A percentile compares a stretch with the other conserved stretches of the same genome.
These are phyloP conservation scores for Termitomyces sp. DNA, from an alignment of 768 basidiomycete genomes.

Conservation along the genomic window DNA sequence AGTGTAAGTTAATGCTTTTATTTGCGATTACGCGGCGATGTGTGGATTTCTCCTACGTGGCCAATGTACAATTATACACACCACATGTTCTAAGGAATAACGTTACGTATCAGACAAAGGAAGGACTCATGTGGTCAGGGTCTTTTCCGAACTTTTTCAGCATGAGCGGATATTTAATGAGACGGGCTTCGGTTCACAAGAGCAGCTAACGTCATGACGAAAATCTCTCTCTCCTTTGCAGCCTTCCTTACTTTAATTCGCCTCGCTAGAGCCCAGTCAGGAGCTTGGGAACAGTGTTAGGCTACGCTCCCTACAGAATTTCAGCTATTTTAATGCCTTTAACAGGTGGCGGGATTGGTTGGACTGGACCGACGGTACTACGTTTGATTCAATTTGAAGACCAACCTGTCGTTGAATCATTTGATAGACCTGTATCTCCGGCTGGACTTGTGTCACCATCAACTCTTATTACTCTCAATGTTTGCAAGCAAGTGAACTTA, in stretches of 20 bases:
- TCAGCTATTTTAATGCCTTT: neutral
- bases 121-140: conserved; percentile 4
- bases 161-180: conserved; percentile 2
- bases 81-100: neutral
- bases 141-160: conserved; percentile 13
- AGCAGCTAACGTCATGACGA: conserved; percentile 9
- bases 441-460: conserved; percentile 29
- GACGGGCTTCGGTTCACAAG: neutral
- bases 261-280: conserved; percentile 19
- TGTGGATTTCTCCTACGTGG: neutral
- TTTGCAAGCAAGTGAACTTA: conserved; percentile 19
- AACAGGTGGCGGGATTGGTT: conserved; percentile 20
- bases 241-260: conserved; percentile 20
- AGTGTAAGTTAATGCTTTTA: neutral
- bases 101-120: no score
- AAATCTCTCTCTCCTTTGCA: conserved; percentile 19
- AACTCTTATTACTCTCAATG: conserved; percentile 43
- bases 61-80: neutral
- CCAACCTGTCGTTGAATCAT: neutral
- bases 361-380: conserved; percentile 25
- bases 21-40: neutral
- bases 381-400: neutral
- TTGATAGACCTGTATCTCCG: conserved; percentile 31
- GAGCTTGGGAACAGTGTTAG: conserved; percentile 31
- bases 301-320: neutral